A percentile compares a stretch with the other conserved stretches of the same genome.
Evolutionary conservation across 768 basidiomycete genomes (phyloP).

Genomic region (Gloeostereum incarnatum): DNA sequence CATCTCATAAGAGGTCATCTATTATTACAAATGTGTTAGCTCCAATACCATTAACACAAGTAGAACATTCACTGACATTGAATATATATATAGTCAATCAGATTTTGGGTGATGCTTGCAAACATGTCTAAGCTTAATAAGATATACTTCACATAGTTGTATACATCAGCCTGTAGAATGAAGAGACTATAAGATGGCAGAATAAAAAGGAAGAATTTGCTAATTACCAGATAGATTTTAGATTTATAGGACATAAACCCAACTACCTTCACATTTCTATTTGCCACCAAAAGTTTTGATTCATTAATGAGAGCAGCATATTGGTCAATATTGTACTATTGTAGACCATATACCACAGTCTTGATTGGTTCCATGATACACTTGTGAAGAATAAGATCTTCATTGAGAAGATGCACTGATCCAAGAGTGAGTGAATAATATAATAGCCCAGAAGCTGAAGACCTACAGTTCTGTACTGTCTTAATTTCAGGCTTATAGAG

Average conservation of each 20-base stretch:
- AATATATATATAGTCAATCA: conserved; percentile 71
- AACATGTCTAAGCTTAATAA: conserved; percentile 68
- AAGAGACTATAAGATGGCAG: conserved; percentile 1
- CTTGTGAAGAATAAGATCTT: conserved; percentile 66
- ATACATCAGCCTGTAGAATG: conserved; percentile 49
- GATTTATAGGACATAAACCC: conserved; percentile 64
- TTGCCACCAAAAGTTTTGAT: conserved; percentile 11
- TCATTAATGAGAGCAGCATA: conserved; percentile 46
- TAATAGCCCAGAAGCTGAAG: no score
- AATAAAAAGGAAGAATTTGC: conserved; percentile 11
- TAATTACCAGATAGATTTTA: conserved; percentile 59
- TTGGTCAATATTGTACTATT: conserved; percentile 63
- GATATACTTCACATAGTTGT: conserved; percentile 71
- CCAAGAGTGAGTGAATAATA: no score
- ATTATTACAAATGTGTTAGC: conserved; percentile 1
- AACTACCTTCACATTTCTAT: conserved; percentile 24
- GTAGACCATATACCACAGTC: conserved; percentile 56
- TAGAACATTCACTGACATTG: conserved; percentile 37
- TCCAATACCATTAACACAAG: conserved; percentile 2
- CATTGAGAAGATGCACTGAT: conserved; percentile 72
- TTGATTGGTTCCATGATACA: conserved; percentile 67
- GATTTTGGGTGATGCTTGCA: conserved; percentile 56
- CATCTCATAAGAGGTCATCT: conserved; percentile 71
- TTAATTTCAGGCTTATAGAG: no score
- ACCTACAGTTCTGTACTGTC: no score